These are phyloP conservation scores for Coemansia sp. DNA, from an alignment of 192 early-diverging fungal genomes.

Conservation along the genomic window DNA sequence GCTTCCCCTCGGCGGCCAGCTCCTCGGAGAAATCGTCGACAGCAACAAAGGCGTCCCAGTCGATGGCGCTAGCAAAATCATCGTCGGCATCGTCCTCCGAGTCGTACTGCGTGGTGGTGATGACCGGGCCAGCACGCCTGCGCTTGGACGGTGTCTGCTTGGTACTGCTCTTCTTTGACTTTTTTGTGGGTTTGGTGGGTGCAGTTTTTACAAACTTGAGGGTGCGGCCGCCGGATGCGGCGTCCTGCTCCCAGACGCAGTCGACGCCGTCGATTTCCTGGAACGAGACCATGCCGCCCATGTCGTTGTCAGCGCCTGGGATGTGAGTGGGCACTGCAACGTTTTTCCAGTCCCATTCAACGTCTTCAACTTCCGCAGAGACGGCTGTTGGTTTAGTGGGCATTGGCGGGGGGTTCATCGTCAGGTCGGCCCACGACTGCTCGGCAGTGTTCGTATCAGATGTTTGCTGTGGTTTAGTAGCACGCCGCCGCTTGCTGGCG, in stretches of 20 bases:
- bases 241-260: slow-evolving; percentile 66
- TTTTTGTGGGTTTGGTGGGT: slow-evolving; percentile 8
- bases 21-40: slow-evolving; percentile 82
- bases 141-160: slow-evolving; percentile 9
- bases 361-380: slow-evolving; percentile 11
- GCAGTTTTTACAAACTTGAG: slow-evolving; percentile 57
- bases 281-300: slow-evolving; percentile 79
- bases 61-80: slow-evolving; percentile 12
- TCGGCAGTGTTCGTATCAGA: slow-evolving; percentile 13
- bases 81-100: slow-evolving; percentile 11
- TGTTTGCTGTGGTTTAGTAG: neutral
- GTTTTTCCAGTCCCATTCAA: slow-evolving; percentile 61
- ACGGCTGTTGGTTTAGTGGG: slow-evolving; percentile 5
- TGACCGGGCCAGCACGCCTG: neutral
- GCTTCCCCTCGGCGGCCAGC: slow-evolving; percentile 37
- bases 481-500: slow-evolving; percentile 14
- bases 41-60: slow-evolving; percentile 59
- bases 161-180: neutral
- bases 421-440: slow-evolving; percentile 26
- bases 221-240: slow-evolving; percentile 58
- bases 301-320: slow-evolving; percentile 59
- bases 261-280: slow-evolving; percentile 87
- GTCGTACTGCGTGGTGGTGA: neutral
- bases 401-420: slow-evolving; percentile 49
- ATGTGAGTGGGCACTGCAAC: slow-evolving; percentile 52